phyloP scores from a whole-genome alignment of 345 rosid species.

The Psidium guajava region DNA sequence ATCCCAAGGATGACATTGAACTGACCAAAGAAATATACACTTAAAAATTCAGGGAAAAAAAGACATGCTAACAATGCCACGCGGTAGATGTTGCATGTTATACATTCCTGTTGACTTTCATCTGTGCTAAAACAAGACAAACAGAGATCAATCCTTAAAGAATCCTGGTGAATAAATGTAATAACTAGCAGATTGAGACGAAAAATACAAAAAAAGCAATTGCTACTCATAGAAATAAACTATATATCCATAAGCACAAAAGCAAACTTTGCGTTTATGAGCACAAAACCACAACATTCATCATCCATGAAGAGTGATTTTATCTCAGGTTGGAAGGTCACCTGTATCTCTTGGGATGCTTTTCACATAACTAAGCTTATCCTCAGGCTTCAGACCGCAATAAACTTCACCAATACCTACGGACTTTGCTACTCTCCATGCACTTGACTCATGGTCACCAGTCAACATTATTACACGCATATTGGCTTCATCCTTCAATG shows the following conservation, averaged over 20 bases:
- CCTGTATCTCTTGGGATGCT: constrained; percentile 69
- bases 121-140: background rate
- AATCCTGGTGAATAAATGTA: background rate
- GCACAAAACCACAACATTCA: background rate
- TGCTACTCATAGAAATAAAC: background rate
- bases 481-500: constrained; percentile 47
- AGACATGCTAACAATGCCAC: background rate
- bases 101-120: background rate
- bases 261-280: background rate
- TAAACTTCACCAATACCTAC: constrained; percentile 77
- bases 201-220: background rate
- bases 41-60: background rate
- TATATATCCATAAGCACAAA: background rate
- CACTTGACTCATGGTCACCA: constrained; percentile 92
- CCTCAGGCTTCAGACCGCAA: constrained; percentile 86
- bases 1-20: background rate
- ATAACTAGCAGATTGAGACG: background rate
- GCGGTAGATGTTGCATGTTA: background rate
- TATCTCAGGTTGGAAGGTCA: constrained; percentile 9
- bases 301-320: background rate
- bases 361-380: constrained; percentile 75
- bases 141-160: background rate
- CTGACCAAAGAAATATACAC: background rate
- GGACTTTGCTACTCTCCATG: constrained; percentile 86
- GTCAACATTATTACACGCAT: constrained; percentile 84